Conservation (phyloP, 75 land plant genomes). For the Cunninghamia lanceolata region DNA sequence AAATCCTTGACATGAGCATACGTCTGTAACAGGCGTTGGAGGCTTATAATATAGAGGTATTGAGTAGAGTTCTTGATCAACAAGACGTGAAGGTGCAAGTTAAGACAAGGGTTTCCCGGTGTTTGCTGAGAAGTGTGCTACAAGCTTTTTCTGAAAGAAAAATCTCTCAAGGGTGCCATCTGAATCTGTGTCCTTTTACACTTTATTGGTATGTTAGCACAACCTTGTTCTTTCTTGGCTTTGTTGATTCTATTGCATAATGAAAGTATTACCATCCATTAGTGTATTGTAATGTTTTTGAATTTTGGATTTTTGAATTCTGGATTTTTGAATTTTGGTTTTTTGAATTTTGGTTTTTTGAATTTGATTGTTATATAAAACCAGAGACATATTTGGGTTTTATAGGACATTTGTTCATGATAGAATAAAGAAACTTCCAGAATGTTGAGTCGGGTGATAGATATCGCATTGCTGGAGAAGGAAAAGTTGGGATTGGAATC, state of each 20-base stretch:
- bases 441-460: slow-evolving; percentile 13
- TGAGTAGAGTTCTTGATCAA: neutral
- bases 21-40: neutral
- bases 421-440: neutral
- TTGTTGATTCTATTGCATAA: neutral
- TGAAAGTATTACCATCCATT: neutral
- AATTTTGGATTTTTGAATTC: neutral
- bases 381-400: neutral
- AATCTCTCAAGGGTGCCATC: neutral
- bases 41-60: neutral
- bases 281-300: neutral
- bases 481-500: neutral
- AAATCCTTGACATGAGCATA: neutral
- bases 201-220: too few species aligned
- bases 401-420: neutral
- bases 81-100: neutral
- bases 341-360: neutral
- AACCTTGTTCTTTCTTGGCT: neutral
- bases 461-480: slow-evolving; percentile 1
- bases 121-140: neutral
- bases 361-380: neutral
- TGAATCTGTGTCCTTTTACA: neutral
- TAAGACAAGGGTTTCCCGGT: neutral
- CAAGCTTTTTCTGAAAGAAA: neutral
- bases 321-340: neutral